Base-by-base conservation (phyloP, 768 basidiomycete species). In the Mycena floridula region DNA sequence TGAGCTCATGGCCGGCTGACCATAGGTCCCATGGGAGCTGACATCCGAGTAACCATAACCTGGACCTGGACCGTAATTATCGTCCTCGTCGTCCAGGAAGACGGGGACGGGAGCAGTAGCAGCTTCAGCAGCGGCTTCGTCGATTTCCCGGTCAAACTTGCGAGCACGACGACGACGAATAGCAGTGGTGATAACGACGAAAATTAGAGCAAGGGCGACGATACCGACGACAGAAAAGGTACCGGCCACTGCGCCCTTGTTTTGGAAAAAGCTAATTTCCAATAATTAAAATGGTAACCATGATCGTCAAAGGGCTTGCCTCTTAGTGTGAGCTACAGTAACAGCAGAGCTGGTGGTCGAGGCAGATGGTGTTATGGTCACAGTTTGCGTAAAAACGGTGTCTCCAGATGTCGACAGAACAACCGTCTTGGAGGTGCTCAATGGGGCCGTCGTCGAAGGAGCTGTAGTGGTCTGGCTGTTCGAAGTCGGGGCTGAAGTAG, bases 141-240 rank as follows among this genome's bases (percentile, higher is more conserved):
- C 74, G 37, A 79, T 74, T 35, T 79, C 77, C 27, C 63, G 63
- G 55, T 79, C 77, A 44, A 79, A 72, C 41, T 68, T 64, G 46
- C 59, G 50, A 1, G 72, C 72, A 13, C 76, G 71, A 16, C 70
- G 67, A 3, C 76, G 64, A n/a, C 76, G 66, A 26, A 78, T 32
- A 27, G 59, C 62, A 21, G 59, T 68, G 24, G 70, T 65, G 8
- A 69, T 26, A 13, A 69, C 42, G 6, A 59, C 58, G 39, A 79
- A 48, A 42, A 62, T 11, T 42, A 77, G 27, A 3, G 58, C 70
- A 20, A 68, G 47, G 3, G 53, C 73, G 45, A 74, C 53, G 38
- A 79, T 44, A n/a, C 77, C 77, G 20, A 72, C 76, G 39, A 70
- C 73, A 9, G 72, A 59, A 55, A 79, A 79, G 0, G 69, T 68